Percentiles rank a stretch among this genome's conserved stretches.
phyloP scores from a whole-genome alignment of 495 filamentous ascomycete species.

The Talaromyces trachyspermus region DNA sequence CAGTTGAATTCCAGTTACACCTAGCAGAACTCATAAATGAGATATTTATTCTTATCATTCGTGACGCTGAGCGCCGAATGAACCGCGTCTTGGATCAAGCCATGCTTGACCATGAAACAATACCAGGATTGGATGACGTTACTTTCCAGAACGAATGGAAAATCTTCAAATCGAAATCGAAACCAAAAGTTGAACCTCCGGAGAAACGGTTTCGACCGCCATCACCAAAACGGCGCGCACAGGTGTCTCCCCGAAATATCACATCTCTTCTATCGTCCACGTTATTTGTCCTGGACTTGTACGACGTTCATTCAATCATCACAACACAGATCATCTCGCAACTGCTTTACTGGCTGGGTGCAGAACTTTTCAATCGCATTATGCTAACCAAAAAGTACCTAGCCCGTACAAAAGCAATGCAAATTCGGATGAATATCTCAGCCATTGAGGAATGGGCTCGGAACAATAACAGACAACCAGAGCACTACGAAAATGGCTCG shows the following conservation, averaged over 20 bases:
- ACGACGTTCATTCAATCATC: constrained; percentile 98
- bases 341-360: constrained; percentile 92
- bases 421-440: constrained; percentile 98
- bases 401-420: constrained; percentile 97
- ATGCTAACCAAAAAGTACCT: constrained; percentile 94
- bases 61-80: constrained; percentile 94
- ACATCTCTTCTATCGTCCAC: constrained; percentile 96
- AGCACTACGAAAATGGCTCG: constrained; percentile 91
- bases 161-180: constrained; percentile 82
- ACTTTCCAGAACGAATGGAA: constrained; percentile 98
- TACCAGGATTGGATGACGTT: constrained; percentile 93
- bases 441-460: constrained; percentile 93
- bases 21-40: constrained; percentile 95
- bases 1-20: constrained; percentile 84
- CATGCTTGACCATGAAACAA: constrained; percentile 97
- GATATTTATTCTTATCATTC: constrained; percentile 96
- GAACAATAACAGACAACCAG: constrained; percentile 84
- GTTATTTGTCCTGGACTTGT: constrained; percentile 93
- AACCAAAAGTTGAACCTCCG: constrained; percentile 74
- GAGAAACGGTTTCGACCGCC: constrained; percentile 90
- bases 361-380: constrained; percentile 96
- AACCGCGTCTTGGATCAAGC: constrained; percentile 89
- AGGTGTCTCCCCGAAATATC: constrained; percentile 87
- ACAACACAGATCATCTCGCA: constrained; percentile 86
- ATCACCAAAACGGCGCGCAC: constrained; percentile 88